Percentiles rank a stretch among this genome's conserved stretches.
Evolutionary conservation across 1,139 yeast species (phyloP).

Genomic region (Casaregolazyma suthepensis): DNA sequence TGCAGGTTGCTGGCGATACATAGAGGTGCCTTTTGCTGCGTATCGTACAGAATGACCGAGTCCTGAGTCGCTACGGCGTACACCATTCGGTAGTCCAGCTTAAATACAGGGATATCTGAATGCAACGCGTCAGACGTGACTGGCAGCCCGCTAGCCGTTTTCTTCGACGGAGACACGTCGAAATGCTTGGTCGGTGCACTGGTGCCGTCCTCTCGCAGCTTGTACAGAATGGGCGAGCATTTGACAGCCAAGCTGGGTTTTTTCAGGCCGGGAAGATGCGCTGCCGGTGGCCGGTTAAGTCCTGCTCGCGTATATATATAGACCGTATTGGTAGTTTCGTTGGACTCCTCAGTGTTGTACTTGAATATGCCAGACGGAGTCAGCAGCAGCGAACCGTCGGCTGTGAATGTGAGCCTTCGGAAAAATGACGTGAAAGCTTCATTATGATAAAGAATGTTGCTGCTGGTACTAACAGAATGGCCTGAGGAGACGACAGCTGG

Average conservation of each 20-base stretch:
- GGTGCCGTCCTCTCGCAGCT: constrained; percentile 28
- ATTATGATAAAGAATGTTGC: constrained; percentile 53
- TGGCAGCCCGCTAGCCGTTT: neutral
- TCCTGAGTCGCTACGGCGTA: constrained; percentile 95
- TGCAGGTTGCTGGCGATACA: constrained; percentile 76
- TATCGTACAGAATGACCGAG: constrained; percentile 76
- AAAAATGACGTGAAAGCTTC: constrained; percentile 88
- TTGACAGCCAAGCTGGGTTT: constrained; percentile 81
- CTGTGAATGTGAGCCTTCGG: constrained; percentile 76
- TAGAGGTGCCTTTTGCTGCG: constrained; percentile 60
- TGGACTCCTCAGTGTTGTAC: constrained; percentile 23
- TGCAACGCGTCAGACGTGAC: constrained; percentile 1
- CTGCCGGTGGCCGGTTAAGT: constrained; percentile 61
- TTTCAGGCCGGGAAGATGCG: constrained; percentile 68
- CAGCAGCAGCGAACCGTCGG: constrained; percentile 76
- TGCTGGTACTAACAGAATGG: constrained; percentile 1
- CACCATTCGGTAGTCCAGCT: constrained; percentile 67
- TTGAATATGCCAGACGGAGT: constrained; percentile 78
- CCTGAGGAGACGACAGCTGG: constrained; percentile 10
- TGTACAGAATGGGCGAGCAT: constrained; percentile 65
- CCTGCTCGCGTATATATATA: constrained; percentile 71
- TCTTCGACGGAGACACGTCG: constrained; percentile 1
- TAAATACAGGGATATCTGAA: constrained; percentile 35
- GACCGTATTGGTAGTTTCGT: constrained; percentile 57
- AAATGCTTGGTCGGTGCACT: constrained; percentile 2